These are phyloP conservation scores for Volvariella volvacea DNA, from an alignment of 1,284 basidiomycete genomes.

Conservation along the genomic window DNA sequence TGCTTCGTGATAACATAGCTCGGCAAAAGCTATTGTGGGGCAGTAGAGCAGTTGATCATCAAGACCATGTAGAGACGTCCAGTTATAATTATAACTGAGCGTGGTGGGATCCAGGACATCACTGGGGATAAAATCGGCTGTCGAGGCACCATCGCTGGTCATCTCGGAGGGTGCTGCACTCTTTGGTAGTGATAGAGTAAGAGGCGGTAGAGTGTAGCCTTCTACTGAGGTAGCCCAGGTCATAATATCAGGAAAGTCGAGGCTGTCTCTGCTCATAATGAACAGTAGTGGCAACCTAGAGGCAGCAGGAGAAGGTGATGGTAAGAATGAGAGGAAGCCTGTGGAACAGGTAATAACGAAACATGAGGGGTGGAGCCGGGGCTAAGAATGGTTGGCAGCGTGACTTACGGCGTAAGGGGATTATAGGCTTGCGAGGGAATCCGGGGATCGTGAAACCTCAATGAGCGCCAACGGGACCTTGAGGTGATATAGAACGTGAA, in stretches of 20 bases:
- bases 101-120: conserved; percentile 26
- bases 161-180: not conserved
- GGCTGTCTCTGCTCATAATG: not conserved
- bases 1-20: conserved; percentile 25
- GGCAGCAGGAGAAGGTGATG: too few species aligned
- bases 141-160: not conserved
- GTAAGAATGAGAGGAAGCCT: not conserved
- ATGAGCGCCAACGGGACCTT: too few species aligned
- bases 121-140: not conserved
- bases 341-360: not conserved
- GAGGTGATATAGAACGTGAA: too few species aligned
- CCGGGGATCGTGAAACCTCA: too few species aligned
- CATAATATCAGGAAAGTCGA: not conserved
- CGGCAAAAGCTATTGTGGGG: conserved; percentile 26
- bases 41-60: conserved; percentile 28
- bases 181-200: not conserved
- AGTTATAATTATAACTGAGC: conserved; percentile 27
- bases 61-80: conserved; percentile 29
- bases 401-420: too few species aligned
- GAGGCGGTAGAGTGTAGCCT: not conserved
- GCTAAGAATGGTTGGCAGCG: not conserved
- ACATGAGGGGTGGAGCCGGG: not conserved
- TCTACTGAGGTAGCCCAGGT: not conserved
- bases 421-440: too few species aligned
- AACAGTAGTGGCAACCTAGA: not conserved